Base-by-base conservation (phyloP, 352 stramenopile genomes). In the Phytophthora lateralis region DNA sequence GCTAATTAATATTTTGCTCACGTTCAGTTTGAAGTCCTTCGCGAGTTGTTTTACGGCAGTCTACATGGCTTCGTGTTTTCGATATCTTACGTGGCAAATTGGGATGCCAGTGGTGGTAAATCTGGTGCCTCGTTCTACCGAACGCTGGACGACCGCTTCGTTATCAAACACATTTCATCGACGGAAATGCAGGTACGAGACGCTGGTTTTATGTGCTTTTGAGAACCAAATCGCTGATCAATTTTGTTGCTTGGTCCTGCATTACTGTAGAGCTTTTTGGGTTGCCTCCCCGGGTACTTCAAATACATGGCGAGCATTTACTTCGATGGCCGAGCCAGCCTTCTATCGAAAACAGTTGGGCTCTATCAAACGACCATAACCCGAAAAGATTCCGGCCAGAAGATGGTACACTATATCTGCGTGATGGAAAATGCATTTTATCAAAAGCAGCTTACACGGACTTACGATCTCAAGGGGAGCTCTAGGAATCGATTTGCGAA, bases 391-490 rank as follows among this genome's bases (percentile, higher is more conserved):
- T 88, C 68, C 66, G 96, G 92, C 44, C 97, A 85, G 69, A 97
- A 85, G 77, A 96, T 58, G 65, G 94, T 77, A 41, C 73, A 89
- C 63, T 93, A 98, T 41, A 97, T 98, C 69, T 90, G 93, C 24
- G 89, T 97, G 37, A 97, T 97, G 88, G 93, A 98, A 73, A 98
- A 99, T 60, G 96, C 98, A 10, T 99, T 99, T 60, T 98, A 95
- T 61, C 90, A 96, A 32, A 82, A 96, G n/a, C 90, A 95, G 30
- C 95, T 99, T 21, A 80, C 76, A n/a, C 89, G 85, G 43, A 96
- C 92, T 3, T 99, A 98, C 68, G 97, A 99, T 73, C 69, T 99
- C n/a, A 99, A 99, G 77, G 97, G 96, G n/a, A 98, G 90, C 30
- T 89, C 97, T 49, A 79, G 95, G 11, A 97, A 97, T 29, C 85